These are phyloP conservation scores for Phytophthora agathidicida DNA, from an alignment of 352 stramenopile species.

Conservation along the genomic window DNA sequence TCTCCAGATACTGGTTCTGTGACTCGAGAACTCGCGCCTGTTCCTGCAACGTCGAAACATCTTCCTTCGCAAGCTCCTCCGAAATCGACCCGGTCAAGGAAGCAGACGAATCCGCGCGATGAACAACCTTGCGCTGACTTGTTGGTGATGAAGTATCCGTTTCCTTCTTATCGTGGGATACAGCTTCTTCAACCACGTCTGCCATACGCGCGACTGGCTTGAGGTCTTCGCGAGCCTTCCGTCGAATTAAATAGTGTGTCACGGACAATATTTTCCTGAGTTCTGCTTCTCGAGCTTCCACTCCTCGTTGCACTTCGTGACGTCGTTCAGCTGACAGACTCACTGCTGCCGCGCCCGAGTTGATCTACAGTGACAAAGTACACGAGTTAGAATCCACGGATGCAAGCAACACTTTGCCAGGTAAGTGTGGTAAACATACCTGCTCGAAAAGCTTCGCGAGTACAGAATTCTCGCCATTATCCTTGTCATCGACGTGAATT, in stretches of 20 bases:
- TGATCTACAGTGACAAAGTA: constrained; percentile 58
- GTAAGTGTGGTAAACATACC: constrained; percentile 35
- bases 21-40: constrained; percentile 84
- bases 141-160: constrained; percentile 22
- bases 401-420: background rate
- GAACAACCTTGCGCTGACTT: constrained; percentile 30
- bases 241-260: constrained; percentile 82
- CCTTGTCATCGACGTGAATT: constrained; percentile 87
- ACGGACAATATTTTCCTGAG: constrained; percentile 84
- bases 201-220: constrained; percentile 33
- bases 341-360: constrained; percentile 78
- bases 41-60: constrained; percentile 76
- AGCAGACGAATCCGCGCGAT: constrained; percentile 44
- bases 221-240: constrained; percentile 58
- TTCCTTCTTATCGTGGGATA: constrained; percentile 28
- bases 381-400: background rate
- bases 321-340: constrained; percentile 85
- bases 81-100: constrained; percentile 51
- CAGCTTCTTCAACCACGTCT: constrained; percentile 37
- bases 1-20: constrained; percentile 89
- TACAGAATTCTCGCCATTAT: constrained; percentile 78
- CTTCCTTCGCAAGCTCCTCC: constrained; percentile 60
- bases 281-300: constrained; percentile 85
- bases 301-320: constrained; percentile 87
- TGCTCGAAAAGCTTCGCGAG: constrained; percentile 84